A percentile compares a stretch with the other conserved stretches of the same genome.
These are phyloP conservation scores for Radiomyces spectabilis DNA, from an alignment of 192 early-diverging fungal genomes.

Conservation along the genomic window DNA sequence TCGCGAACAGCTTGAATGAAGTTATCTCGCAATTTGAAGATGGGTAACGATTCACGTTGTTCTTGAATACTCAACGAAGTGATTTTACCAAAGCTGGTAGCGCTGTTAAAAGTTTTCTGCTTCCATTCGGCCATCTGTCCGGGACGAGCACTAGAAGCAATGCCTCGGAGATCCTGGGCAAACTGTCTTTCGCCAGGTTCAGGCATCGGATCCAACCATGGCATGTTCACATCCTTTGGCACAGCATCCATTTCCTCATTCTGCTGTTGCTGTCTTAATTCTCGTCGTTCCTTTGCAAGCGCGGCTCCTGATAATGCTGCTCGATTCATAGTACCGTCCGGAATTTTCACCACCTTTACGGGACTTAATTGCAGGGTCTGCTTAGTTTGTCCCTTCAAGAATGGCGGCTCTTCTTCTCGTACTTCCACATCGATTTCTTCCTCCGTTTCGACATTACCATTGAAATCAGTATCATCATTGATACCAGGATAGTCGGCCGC, in stretches of 20 bases:
- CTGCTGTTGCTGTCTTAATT: conserved; percentile 73
- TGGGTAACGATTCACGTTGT: conserved; percentile 82
- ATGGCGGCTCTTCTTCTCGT: conserved; percentile 88
- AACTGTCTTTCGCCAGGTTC: conserved; percentile 84
- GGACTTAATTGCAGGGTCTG: conserved; percentile 82
- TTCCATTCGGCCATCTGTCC: conserved; percentile 88
- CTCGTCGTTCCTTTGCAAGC: conserved; percentile 89
- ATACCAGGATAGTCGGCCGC: conserved; percentile 79
- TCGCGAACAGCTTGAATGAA: conserved; percentile 77
- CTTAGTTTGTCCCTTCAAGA: conserved; percentile 88
- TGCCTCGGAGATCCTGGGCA: conserved; percentile 86
- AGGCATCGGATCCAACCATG: conserved; percentile 94
- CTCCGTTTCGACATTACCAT: conserved; percentile 80
- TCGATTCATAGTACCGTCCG: conserved; percentile 93
- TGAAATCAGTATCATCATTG: conserved; percentile 81
- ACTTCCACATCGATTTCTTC: conserved; percentile 98
- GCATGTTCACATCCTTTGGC: conserved; percentile 78
- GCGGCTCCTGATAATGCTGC: conserved; percentile 90
- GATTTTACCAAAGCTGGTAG: conserved; percentile 89
- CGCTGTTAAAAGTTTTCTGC: conserved; percentile 67
- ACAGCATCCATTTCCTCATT: conserved; percentile 74
- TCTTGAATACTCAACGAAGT: conserved; percentile 78
- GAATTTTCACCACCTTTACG: conserved; percentile 97
- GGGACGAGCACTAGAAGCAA: conserved; percentile 50
- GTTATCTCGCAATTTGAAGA: conserved; percentile 69